phyloP scores from a whole-genome alignment of 441 rosid species.

The Pelargonium cotyledonis region DNA sequence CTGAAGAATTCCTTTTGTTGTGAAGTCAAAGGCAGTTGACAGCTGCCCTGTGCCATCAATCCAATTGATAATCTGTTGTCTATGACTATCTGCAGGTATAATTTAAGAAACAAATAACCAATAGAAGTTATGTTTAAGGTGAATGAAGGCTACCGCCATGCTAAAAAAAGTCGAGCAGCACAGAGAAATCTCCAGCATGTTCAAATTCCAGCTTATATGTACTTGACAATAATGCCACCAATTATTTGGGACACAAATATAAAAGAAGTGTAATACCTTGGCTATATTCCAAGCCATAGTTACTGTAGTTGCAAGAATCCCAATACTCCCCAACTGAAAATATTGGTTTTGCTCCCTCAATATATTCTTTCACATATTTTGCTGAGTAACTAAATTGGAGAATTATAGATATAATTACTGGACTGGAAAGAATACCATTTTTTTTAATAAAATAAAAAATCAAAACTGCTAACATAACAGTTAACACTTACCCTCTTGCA shows the following conservation, averaged over 20 bases:
- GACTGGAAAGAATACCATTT: constrained; percentile 1
- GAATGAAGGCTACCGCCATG: background rate
- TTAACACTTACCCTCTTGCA: constrained; percentile 81
- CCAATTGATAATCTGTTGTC: constrained; percentile 79
- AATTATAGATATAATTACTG: constrained; percentile 10
- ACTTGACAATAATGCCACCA: background rate
- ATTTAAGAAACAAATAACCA: constrained; percentile 7
- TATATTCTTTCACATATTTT: constrained; percentile 73
- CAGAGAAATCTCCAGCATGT: background rate
- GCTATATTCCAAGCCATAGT: constrained; percentile 55
- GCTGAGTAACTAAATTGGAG: constrained; percentile 53
- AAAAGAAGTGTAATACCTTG: constrained; percentile 50
- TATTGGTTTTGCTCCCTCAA: constrained; percentile 72
- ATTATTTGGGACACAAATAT: background rate
- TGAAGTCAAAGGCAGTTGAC: constrained; percentile 89
- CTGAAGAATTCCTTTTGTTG: constrained; percentile 89
- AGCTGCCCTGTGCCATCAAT: constrained; percentile 72
- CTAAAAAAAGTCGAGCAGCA: background rate
- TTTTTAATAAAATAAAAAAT: constrained; percentile 9
- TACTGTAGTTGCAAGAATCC: constrained; percentile 84
- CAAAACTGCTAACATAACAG: constrained; percentile 11
- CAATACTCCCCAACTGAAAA: constrained; percentile 88
- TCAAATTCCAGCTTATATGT: background rate
- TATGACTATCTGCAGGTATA: constrained; percentile 59
- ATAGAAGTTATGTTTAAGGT: background rate